Evolutionary conservation across 805 yeast species (phyloP).

Genomic region (Saturnispora serradocipensis): DNA sequence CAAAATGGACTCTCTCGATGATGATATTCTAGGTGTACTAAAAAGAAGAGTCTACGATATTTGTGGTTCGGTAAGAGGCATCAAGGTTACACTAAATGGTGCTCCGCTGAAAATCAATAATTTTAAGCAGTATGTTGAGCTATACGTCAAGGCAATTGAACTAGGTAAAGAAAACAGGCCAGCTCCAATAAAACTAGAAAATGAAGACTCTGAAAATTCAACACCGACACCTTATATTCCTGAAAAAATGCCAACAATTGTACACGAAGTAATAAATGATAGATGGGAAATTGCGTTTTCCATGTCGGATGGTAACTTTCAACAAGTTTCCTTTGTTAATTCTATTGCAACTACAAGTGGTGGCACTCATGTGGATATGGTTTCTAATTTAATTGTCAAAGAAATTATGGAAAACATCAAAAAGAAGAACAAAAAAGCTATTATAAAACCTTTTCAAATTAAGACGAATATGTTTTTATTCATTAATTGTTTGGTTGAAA

Average conservation of each 20-base stretch:
- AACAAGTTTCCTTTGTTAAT: conserved; percentile 93
- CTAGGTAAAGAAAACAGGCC: conserved; percentile 32
- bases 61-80: conserved; percentile 85
- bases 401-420: conserved; percentile 67
- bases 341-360: conserved; percentile 97
- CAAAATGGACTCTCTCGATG: conserved; percentile 76
- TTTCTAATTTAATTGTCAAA: conserved; percentile 74
- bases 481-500: conserved; percentile 85
- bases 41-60: conserved; percentile 92
- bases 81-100: conserved; percentile 72
- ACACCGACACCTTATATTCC: conserved; percentile 10
- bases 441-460: conserved; percentile 81
- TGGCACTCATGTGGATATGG: conserved; percentile 87
- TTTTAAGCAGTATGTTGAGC: conserved; percentile 81
- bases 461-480: conserved; percentile 85
- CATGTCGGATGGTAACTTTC: conserved; percentile 79
- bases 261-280: conserved; percentile 72
- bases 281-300: conserved; percentile 97
- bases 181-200: conserved; percentile 9
- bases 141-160: conserved; percentile 74
- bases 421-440: conserved; percentile 54
- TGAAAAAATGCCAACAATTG: conserved; percentile 46
- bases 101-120: conserved; percentile 56
- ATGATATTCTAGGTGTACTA: conserved; percentile 73
- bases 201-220: neutral